A percentile compares a stretch with the other conserved stretches of the same genome.
These are phyloP conservation scores for Fusarium paranaense DNA, from an alignment of 2,329 filamentous ascomycete species.

Conservation along the genomic window DNA sequence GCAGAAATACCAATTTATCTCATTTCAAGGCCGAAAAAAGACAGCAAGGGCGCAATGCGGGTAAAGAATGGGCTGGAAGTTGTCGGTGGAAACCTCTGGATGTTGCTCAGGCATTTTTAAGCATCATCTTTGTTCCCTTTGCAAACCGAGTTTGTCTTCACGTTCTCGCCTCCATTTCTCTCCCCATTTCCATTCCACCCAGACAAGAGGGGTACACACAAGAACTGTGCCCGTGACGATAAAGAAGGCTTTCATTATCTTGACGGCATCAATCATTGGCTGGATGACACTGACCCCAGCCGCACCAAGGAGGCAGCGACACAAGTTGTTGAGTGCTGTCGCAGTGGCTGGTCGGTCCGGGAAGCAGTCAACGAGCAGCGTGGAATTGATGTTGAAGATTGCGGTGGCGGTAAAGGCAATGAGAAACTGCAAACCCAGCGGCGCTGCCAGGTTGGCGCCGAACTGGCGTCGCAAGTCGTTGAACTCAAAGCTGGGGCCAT, in stretches of 20 bases:
- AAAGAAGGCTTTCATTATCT: slow-evolving; percentile 3
- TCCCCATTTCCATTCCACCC: slow-evolving; percentile 4
- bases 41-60: too few species aligned
- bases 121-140: not conserved
- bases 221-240: not conserved
- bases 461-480: slow-evolving; percentile 18
- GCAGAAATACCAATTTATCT: too few species aligned
- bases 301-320: slow-evolving; percentile 46
- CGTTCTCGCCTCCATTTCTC: not conserved
- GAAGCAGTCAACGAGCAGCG: slow-evolving; percentile 49
- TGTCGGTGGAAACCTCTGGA: too few species aligned
- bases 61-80: not conserved
- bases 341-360: slow-evolving; percentile 46
- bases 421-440: slow-evolving; percentile 47
- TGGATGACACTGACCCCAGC: slow-evolving; percentile 39
- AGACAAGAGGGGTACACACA: slow-evolving; percentile 1
- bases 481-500: slow-evolving; percentile 39
- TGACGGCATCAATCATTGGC: slow-evolving; percentile 14
- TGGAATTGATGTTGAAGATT: slow-evolving; percentile 50
- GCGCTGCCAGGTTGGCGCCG: slow-evolving; percentile 39
- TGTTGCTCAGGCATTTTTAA: not conserved
- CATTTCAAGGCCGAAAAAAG: too few species aligned
- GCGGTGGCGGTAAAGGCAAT: slow-evolving; percentile 53
- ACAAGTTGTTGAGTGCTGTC: slow-evolving; percentile 51
- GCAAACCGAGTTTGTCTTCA: not conserved